Evolutionary conservation across 176 grass and related monocot genomes (phyloP), one percentile per base, ranked within the genome.

Genomic region (Triticum timopheevii): DNA sequence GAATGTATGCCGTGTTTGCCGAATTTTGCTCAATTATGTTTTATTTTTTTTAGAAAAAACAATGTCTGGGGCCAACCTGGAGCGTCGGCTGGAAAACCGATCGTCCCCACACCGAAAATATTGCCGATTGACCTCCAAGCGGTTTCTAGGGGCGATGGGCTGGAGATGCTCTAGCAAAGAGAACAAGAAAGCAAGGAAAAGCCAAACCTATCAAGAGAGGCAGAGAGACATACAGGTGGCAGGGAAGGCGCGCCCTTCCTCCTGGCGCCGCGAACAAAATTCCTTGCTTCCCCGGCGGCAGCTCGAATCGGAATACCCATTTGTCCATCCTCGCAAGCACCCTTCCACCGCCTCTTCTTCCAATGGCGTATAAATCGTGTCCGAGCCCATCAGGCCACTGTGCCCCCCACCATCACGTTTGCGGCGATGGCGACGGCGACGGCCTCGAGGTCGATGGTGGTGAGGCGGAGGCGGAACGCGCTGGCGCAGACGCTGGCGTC

Each of bases 351-450:
- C 58, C 82, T 36, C 68, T 19, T 40, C 10, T 64, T 8, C 35
- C 63, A 19, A 87, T 86, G 89, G 40, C 52, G 40, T 90, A 90
- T 86, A 90, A 87, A 90, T 79, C 40, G 84, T 10, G 61, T 6
- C 33, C 45, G 80, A 42, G 40, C 40, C 10, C 10, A 42, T 38
- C 36, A 45, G 45, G 33, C 61, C 42, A 50, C 62, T 25, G 10
- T 6, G 11, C 17, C 64, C 50, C 69, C 30, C 50, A 20, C 12
- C 40, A 39, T 66, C 72, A 76, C 79, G 70, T 36, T 1, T 13
- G 49, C 23, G 56, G 50, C 2, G 58, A n/a, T 25, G 49, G 65
- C 35, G 50, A 69, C 47, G 83, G 78, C 28, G 71, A 13, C 4
- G 65, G 54, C 79, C 34, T 63, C 39, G 73, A 73, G 65, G 59